These are phyloP conservation scores for Kodamaea fukazawae DNA, from an alignment of 805 yeast species.

Conservation along the genomic window DNA sequence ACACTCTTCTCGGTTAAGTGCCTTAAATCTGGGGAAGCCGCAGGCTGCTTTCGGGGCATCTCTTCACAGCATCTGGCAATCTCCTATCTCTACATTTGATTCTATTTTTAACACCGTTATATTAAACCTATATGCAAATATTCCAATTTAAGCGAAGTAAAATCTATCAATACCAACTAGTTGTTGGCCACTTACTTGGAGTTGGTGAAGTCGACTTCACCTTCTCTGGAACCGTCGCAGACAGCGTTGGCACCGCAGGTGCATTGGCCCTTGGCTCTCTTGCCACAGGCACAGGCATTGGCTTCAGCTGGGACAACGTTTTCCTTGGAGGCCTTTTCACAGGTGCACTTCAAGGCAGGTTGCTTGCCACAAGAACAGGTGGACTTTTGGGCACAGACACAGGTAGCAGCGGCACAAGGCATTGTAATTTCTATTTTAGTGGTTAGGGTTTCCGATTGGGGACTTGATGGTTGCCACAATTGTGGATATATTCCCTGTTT, in stretches of 20 bases:
- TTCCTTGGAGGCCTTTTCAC: constrained; percentile 51
- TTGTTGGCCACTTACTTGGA: constrained; percentile 15
- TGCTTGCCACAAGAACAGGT: constrained; percentile 62
- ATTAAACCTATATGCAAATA: not conserved
- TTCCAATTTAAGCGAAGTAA: not conserved
- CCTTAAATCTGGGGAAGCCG: no score
- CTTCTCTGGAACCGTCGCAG: constrained; percentile 40
- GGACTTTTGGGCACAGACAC: constrained; percentile 61
- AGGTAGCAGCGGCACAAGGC: constrained; percentile 22
- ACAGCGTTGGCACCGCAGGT: constrained; percentile 50
- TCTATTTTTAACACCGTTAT: no score
- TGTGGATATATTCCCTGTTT: constrained; percentile 6
- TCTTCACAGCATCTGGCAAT: no score
- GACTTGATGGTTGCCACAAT: constrained; percentile 8
- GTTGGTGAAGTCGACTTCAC: constrained; percentile 59
- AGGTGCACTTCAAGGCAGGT: constrained; percentile 58
- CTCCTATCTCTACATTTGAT: no score
- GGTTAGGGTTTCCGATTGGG: not conserved
- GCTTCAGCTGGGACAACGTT: constrained; percentile 44
- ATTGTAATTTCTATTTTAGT: constrained; percentile 7
- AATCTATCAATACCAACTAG: not conserved
- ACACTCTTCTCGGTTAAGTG: not conserved
- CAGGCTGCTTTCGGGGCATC: no score
- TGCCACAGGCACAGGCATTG: constrained; percentile 56
- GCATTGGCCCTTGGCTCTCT: constrained; percentile 51